Evolutionary conservation across 306 rosid species (phyloP).

Genomic region (Cotoneaster glaucophyllus): DNA sequence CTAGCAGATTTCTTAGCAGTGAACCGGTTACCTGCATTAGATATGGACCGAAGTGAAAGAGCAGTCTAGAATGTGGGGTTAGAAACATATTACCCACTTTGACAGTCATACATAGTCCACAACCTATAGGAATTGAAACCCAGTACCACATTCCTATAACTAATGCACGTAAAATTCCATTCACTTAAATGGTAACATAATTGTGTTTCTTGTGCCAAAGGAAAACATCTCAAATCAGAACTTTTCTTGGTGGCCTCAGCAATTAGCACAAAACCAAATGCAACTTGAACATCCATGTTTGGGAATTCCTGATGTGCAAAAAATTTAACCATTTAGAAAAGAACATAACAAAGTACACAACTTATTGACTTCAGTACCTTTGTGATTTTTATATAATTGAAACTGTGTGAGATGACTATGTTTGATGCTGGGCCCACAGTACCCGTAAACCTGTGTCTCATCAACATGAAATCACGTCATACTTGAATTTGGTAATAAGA

Average conservation of each 20-base stretch:
- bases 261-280: conserved; percentile 65
- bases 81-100: background rate
- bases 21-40: conserved; percentile 54
- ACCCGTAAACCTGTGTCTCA: conserved; percentile 48
- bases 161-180: background rate
- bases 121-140: background rate
- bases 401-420: conserved; percentile 38
- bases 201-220: conserved; percentile 67
- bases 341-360: conserved; percentile 6
- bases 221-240: conserved; percentile 26
- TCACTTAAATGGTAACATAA: conserved; percentile 27
- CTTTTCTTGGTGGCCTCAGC: conserved; percentile 38
- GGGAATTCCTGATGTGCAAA: conserved; percentile 51
- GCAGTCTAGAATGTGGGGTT: background rate
- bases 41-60: conserved; percentile 17
- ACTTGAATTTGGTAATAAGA: conserved; percentile 6
- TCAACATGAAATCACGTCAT: conserved; percentile 15
- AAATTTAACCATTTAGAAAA: conserved; percentile 11
- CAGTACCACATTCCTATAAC: background rate
- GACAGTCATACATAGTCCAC: background rate
- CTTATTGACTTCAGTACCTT: conserved; percentile 46
- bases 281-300: conserved; percentile 49
- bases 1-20: conserved; percentile 61
- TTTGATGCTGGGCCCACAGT: conserved; percentile 34
- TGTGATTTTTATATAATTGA: conserved; percentile 43